Evolutionary conservation across 129 eudicot genomes (phyloP), one percentile per base, ranked within the genome.

Genomic region (Helianthus tuberosus): DNA sequence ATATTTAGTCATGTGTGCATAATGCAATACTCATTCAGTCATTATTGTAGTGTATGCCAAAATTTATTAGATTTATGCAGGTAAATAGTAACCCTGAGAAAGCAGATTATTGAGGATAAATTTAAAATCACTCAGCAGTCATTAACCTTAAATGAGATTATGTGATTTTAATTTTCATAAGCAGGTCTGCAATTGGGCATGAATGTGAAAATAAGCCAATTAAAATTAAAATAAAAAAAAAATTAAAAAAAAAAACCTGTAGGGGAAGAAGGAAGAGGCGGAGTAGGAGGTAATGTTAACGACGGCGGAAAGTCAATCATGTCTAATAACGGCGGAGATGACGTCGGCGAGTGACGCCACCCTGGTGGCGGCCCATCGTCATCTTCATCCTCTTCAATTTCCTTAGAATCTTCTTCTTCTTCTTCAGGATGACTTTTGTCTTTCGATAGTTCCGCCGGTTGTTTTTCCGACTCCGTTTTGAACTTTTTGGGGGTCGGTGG

Each of bases 261-360:
- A 16, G 77, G 49, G 1, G 84, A 80, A 74, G 80, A 69, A 7
- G 84, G 76, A 35, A 80, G 72, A 11, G 84, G 84, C 8, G 84
- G 80, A 23, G 80, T 74, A 25, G 84, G 72, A 68, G 84, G 84
- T 27, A 80, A 80, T 60, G 71, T 47, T 6, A 66, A 75, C 49
- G 73, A 11, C 1, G 50, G 83, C 68, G 82, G 77, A 53, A 73
- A 75, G 57, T 67, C 79, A 32, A 47, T 60, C 76, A 69, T 51
- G 63, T 61, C 68, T 48, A 76, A 46, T 47, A 68, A 55, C 16
- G 68, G 68, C 51, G 74, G 80, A 29, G 61, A 73, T 0, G 23
- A 20, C 23, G 23, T 20, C 23, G 23, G 23, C 23, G 23, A 20
- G 23, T 20, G 23, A 20, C 23, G 23, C 23, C 23, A 20, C 23